Conservation (phyloP, 345 rosid genomes). For the Turnera subulata region DNA sequence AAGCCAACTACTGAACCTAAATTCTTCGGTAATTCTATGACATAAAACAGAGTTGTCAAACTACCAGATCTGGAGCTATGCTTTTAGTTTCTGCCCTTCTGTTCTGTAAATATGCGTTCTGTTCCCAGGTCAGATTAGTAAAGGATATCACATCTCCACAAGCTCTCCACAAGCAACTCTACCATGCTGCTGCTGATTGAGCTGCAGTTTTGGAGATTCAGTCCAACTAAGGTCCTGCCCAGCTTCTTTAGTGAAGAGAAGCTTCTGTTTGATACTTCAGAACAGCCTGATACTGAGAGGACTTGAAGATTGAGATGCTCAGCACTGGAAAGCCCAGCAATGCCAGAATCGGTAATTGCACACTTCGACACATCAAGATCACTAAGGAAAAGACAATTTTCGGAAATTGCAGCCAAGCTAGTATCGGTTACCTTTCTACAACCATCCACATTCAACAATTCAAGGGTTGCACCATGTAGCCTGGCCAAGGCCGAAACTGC, state of each 20-base stretch:
- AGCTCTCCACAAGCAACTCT: conserved; percentile 53
- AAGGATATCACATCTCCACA: conserved; percentile 87
- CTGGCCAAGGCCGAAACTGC: conserved; percentile 51
- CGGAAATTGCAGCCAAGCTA: conserved; percentile 60
- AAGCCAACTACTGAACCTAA: conserved; percentile 1
- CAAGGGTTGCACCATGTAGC: conserved; percentile 66
- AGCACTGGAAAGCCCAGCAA: conserved; percentile 50
- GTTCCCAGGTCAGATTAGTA: conserved; percentile 30
- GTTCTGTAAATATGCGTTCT: background rate
- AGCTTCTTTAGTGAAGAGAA: conserved; percentile 43
- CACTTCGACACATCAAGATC: conserved; percentile 80
- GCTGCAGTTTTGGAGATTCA: conserved; percentile 80
- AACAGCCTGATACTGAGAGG: conserved; percentile 69
- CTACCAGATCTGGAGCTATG: conserved; percentile 1
- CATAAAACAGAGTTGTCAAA: background rate
- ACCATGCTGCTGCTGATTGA: conserved; percentile 47
- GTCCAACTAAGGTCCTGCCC: conserved; percentile 65
- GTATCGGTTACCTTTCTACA: conserved; percentile 65
- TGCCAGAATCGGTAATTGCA: conserved; percentile 58
- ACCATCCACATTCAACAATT: conserved; percentile 65
- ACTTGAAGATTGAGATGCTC: conserved; percentile 61
- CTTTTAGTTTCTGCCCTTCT: background rate
- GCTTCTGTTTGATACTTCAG: conserved; percentile 61
- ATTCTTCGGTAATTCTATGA: no score
- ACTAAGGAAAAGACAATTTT: conserved; percentile 59